Percentiles rank a stretch among this genome's conserved stretches.
These are phyloP conservation scores for Torulaspora globosa DNA, from an alignment of 1,139 yeast genomes.

Conservation along the genomic window DNA sequence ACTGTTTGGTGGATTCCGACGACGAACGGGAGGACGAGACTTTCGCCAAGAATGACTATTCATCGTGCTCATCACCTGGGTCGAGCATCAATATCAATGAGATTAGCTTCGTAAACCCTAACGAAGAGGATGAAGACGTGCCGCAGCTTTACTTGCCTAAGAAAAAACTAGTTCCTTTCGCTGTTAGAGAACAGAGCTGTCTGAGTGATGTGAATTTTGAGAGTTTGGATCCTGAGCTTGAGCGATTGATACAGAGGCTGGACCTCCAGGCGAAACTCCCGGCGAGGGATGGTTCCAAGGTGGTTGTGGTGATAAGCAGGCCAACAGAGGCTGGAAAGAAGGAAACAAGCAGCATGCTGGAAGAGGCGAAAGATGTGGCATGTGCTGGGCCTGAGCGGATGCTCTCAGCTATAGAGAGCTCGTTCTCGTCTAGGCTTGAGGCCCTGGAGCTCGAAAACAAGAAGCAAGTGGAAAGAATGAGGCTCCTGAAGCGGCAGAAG, in stretches of 20 bases:
- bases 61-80: constrained; percentile 14
- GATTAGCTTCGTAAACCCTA: constrained; percentile 18
- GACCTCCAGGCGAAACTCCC: constrained; percentile 17
- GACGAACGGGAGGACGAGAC: constrained; percentile 11
- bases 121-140: constrained; percentile 21
- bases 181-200: neutral
- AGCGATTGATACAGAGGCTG: constrained; percentile 12
- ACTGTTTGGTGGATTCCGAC: constrained; percentile 16
- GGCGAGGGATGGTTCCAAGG: neutral
- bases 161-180: constrained; percentile 1
- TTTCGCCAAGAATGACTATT: constrained; percentile 6
- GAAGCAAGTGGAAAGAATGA: constrained; percentile 16
- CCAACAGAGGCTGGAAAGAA: neutral
- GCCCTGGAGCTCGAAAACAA: constrained; percentile 14
- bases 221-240: constrained; percentile 16
- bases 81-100: constrained; percentile 15
- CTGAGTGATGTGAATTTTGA: constrained; percentile 3
- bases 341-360: neutral
- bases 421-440: constrained; percentile 11
- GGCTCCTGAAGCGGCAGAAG: constrained; percentile 13
- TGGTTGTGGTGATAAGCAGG: neutral
- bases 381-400: constrained; percentile 6
- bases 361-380: neutral
- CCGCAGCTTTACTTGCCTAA: constrained; percentile 22
- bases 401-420: constrained; percentile 10